Evolutionary conservation across 192 early-diverging fungal species (phyloP).

Genomic region (Podila clonocystis): DNA sequence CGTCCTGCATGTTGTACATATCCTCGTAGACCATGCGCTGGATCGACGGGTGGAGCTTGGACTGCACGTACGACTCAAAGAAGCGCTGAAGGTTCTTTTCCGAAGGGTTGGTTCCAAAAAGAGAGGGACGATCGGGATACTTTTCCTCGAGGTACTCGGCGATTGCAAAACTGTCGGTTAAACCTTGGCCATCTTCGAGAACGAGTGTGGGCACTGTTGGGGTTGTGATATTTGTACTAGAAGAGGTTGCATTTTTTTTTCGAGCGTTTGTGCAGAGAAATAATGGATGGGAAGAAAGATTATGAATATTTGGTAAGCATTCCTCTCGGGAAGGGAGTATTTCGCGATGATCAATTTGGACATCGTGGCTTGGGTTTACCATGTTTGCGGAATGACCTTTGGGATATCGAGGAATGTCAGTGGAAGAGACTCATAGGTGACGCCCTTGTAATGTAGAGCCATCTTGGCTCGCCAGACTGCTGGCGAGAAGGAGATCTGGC

Average conservation of each 20-base stretch:
- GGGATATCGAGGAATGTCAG: slow-evolving; percentile 38
- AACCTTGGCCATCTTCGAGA: slow-evolving; percentile 26
- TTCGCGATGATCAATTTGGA: neutral
- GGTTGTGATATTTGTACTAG: slow-evolving; percentile 1
- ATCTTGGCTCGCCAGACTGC: slow-evolving; percentile 49
- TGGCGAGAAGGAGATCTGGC: slow-evolving; percentile 33
- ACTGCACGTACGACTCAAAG: slow-evolving; percentile 49
- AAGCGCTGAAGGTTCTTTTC: slow-evolving; percentile 54
- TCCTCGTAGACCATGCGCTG: slow-evolving; percentile 37
- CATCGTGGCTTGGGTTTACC: slow-evolving; percentile 5
- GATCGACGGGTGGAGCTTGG: slow-evolving; percentile 33
- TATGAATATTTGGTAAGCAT: neutral
- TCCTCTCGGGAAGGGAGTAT: neutral
- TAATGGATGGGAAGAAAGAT: neutral
- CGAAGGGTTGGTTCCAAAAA: slow-evolving; percentile 46
- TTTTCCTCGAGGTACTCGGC: slow-evolving; percentile 66
- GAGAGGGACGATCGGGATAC: slow-evolving; percentile 59
- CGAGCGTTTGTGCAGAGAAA: neutral
- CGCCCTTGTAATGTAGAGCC: slow-evolving; percentile 29
- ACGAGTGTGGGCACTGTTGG: slow-evolving; percentile 58
- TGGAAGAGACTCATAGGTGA: slow-evolving; percentile 29
- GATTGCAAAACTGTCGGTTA: slow-evolving; percentile 65
- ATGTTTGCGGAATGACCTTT: slow-evolving; percentile 14
- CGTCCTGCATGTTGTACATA: slow-evolving; percentile 39
- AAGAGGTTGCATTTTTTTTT: neutral